Evolutionary conservation across 2,329 filamentous ascomycete species (phyloP), one percentile per base, ranked within the genome.

Genomic region (Phoma sp.): DNA sequence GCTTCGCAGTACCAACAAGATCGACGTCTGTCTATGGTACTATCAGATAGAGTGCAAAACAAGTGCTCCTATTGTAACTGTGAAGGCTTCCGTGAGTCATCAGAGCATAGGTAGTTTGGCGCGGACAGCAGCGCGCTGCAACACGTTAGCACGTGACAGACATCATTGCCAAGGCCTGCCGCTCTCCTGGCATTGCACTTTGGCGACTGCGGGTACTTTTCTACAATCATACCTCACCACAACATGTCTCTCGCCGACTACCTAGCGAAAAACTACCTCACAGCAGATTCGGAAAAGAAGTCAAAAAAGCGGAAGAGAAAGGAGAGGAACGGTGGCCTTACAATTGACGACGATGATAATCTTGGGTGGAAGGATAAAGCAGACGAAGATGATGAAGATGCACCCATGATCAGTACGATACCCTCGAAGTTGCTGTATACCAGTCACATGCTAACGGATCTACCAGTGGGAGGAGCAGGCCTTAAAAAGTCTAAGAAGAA

Each of bases 181-280:
- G 46, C 43, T 37, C 31, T 21, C 41, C 15, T 10, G 25, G 29
- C 35, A 53, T 43, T 33, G 32, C 40, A 55, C 35, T 37, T 57
- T 58, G 46, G 33, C 19, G 29, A 40, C 15, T 10, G 24, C 17
- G 31, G 25, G 21, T 45, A 35, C 15, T 9, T 32, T 54, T 41
- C 53, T 44, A 41, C 43, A 37, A 53, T 47, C 52, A 49, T 48
- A 43, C 12, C 22, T 22, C 33, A 44, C 27, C 45, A 38, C 47
- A 64, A 47, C 60, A 88, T 88, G 84, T 82, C 83, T 51, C 84
- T 97, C 62, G 88, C 92, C 55, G 87, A 88, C 70, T 99, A 98
- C 71, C 85, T 99, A 32, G 93, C 94, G 33, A 89, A 91, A 60
- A 95, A 92, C 75, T 99, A 99, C 74, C 87, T 99, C 44, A 90